These are phyloP conservation scores for Themeda triandra DNA, from an alignment of 176 grass and related monocot species.

Conservation along the genomic window DNA sequence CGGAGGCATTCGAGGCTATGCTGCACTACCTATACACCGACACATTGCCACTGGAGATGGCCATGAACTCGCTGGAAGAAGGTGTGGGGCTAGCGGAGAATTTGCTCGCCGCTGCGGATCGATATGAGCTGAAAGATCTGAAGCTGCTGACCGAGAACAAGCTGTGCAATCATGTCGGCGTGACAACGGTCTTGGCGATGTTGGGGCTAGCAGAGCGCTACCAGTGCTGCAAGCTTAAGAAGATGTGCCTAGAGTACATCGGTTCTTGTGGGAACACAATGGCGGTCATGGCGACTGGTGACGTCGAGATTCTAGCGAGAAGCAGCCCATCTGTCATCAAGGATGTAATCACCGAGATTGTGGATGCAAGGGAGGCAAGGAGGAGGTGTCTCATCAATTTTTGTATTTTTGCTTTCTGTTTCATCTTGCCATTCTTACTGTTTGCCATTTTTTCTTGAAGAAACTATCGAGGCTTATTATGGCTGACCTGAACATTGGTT, in stretches of 20 bases:
- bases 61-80: background rate
- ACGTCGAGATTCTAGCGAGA: background rate
- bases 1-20: background rate
- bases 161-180: background rate
- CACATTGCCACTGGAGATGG: background rate
- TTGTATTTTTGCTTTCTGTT: background rate
- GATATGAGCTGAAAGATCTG: background rate
- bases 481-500: too few relatives aligned
- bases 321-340: background rate
- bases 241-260: background rate
- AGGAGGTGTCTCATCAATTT: too few relatives aligned
- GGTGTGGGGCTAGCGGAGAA: background rate
- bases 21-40: conserved; percentile 6
- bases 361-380: background rate
- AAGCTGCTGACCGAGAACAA: background rate
- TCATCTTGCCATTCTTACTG: too few relatives aligned
- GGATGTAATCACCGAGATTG: background rate
- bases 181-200: background rate
- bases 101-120: background rate
- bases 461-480: too few relatives aligned
- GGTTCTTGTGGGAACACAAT: background rate
- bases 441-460: too few relatives aligned
- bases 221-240: background rate
- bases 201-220: background rate
- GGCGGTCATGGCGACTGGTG: background rate